These are phyloP conservation scores for Parsonsia alboflavescens DNA, from an alignment of 257 asterid genomes.

Conservation along the genomic window DNA sequence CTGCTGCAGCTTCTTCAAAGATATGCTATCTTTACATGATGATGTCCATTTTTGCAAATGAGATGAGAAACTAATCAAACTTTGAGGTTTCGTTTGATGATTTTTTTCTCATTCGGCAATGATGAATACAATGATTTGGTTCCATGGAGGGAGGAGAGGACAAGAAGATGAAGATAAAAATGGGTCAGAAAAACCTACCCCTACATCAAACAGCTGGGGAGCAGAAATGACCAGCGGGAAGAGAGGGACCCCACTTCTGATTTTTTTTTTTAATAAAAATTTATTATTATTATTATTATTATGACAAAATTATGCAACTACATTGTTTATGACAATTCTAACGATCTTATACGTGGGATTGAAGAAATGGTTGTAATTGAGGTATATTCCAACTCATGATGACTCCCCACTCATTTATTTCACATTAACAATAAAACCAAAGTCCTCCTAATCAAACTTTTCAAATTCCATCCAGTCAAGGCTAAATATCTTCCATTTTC, in stretches of 20 bases:
- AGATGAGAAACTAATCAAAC: not conserved
- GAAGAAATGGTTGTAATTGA: not conserved
- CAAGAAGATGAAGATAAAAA: constrained; percentile 1
- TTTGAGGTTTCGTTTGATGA: not conserved
- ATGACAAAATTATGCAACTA: too few relatives aligned
- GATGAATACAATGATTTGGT: constrained; percentile 28
- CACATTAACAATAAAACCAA: not conserved
- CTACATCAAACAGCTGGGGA: constrained; percentile 21
- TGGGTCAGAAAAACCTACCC: constrained; percentile 3
- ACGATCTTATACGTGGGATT: not conserved
- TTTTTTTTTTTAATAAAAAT: not conserved
- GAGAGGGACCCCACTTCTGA: not conserved
- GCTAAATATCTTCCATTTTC: too few relatives aligned
- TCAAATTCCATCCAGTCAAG: too few relatives aligned
- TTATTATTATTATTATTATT: too few relatives aligned
- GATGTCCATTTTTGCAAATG: not conserved
- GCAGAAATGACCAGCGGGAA: constrained; percentile 6
- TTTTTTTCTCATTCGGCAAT: constrained; percentile 15
- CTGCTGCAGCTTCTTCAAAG: not conserved
- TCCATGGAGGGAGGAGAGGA: not conserved
- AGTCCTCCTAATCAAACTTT: too few relatives aligned
- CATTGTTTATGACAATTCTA: too few relatives aligned
- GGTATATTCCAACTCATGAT: constrained; percentile 5
- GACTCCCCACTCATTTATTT: not conserved
- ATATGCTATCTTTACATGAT: too few relatives aligned